Evolutionary conservation across 257 asterid species (phyloP), one percentile per base, ranked within the genome.

Genomic region (Jacaranda mimosifolia): DNA sequence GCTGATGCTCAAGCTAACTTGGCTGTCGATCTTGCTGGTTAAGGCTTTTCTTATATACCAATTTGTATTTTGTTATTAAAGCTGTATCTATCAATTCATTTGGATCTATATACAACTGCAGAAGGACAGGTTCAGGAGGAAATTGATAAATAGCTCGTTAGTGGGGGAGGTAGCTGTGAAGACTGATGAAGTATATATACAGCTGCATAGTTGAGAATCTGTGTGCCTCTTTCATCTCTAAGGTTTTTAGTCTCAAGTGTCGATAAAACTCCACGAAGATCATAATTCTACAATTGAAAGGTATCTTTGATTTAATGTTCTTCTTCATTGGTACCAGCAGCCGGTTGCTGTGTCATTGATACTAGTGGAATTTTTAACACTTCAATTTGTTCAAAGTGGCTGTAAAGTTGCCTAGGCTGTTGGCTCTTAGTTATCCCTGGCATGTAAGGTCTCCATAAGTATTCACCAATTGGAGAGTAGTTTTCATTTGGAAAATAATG

Each of bases 1-100:
- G 99, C 99, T 1, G 99, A 94, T 88, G 86, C 87, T 74, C 99
- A 82, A 82, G 99, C 99, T 46, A 94, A 91, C 89, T 86, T 94
- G 87, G 99, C 90, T 6, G 96, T 90, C 12, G 90, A 92, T 40
- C 97, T 94, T 72, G 87, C 92, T 68, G 99, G 99, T 92, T 40
- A 86, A 75, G 35, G 49, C 66, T 42, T 59, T 73, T 72, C 38
- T 56, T 26, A 26, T 49, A 7, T 14, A 6, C 2, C 55, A 4
- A 21, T 39, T 68, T 26, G 17, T 10, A 38, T 42, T 17, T 52
- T 1, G 18, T 48, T 11, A 52, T 10, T 5, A 59, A 57, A 51
- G 32, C 59, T 51, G 45, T 48, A 48, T 48, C 35, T 64, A 36
- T 43, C 3, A 8, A 63, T 58, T 57, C 57, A 48, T 63, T 46